Percentiles rank a stretch among this genome's conserved stretches.
Conservation (phyloP, 176 grass and related monocot species). For the Carex myosuroides region DNA sequence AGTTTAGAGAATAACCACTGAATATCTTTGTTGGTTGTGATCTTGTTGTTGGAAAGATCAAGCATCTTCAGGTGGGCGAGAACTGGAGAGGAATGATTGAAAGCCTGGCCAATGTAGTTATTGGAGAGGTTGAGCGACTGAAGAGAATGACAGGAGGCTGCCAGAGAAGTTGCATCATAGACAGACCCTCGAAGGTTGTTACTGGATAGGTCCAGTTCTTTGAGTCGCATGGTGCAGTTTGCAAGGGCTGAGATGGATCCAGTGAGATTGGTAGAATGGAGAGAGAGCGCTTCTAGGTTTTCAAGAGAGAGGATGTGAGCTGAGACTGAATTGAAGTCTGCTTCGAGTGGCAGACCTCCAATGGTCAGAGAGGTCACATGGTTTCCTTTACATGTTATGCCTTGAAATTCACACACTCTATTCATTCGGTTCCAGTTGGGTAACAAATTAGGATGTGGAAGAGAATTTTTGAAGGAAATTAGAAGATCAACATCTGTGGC, state of each 20-base stretch:
- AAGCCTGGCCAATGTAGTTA: slow-evolving; percentile 32
- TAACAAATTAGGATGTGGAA: slow-evolving; percentile 31
- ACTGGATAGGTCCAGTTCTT: slow-evolving; percentile 60
- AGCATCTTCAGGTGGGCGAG: slow-evolving; percentile 27
- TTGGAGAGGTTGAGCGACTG: slow-evolving; percentile 59
- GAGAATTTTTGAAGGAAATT: slow-evolving; percentile 50
- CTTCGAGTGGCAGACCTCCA: slow-evolving; percentile 37
- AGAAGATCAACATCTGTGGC: slow-evolving; percentile 53
- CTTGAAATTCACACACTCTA: slow-evolving; percentile 46
- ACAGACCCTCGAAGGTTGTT: slow-evolving; percentile 66
- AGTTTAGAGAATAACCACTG: slow-evolving; percentile 40
- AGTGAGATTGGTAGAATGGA: slow-evolving; percentile 55
- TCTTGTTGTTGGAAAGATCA: slow-evolving; percentile 67
- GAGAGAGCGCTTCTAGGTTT: slow-evolving; percentile 42
- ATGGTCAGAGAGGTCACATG: slow-evolving; percentile 48
- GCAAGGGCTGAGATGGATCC: slow-evolving; percentile 29
- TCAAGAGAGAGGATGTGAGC: slow-evolving; percentile 44
- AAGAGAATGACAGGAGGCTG: slow-evolving; percentile 29
- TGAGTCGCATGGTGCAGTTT: slow-evolving; percentile 35
- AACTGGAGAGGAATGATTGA: background rate
- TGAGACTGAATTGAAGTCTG: slow-evolving; percentile 49
- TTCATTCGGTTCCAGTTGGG: slow-evolving; percentile 28
- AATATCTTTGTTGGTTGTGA: slow-evolving; percentile 41
- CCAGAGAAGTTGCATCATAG: slow-evolving; percentile 38
- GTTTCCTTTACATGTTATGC: slow-evolving; percentile 40